Conservation (phyloP, 2,329 filamentous ascomycete genomes). For the Penicillium palitans region DNA sequence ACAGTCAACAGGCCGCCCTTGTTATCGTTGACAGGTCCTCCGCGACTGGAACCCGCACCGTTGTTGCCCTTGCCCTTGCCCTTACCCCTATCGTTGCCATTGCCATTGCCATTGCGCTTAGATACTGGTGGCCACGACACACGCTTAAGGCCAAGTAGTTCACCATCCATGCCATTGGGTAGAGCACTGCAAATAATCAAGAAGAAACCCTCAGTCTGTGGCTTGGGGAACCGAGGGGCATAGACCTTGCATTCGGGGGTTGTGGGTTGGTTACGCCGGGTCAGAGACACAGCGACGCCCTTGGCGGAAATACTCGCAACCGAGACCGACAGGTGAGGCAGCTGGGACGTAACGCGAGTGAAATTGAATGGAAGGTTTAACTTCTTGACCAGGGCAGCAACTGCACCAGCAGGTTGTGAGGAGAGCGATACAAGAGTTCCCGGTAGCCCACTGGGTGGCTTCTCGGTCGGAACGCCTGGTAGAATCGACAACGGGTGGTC, state of each 20-base stretch:
- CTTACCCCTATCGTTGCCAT: not conserved
- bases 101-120: slow-evolving; percentile 22
- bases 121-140: slow-evolving; percentile 66
- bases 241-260: slow-evolving; percentile 73
- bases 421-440: slow-evolving; percentile 34
- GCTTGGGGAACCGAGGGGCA: slow-evolving; percentile 87
- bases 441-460: slow-evolving; percentile 29
- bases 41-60: slow-evolving; percentile 17
- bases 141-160: slow-evolving; percentile 83
- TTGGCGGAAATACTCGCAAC: slow-evolving; percentile 62
- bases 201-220: slow-evolving; percentile 93
- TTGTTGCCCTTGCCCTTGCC: slow-evolving; percentile 14
- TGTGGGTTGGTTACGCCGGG: slow-evolving; percentile 65
- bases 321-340: slow-evolving; percentile 69
- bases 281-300: slow-evolving; percentile 59
- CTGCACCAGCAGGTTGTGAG: slow-evolving; percentile 27
- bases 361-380: slow-evolving; percentile 41
- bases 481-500: slow-evolving; percentile 78
- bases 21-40: slow-evolving; percentile 15
- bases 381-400: slow-evolving; percentile 31
- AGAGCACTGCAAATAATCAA: slow-evolving; percentile 62
- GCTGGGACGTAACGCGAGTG: slow-evolving; percentile 59
- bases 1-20: slow-evolving; percentile 23
- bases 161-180: slow-evolving; percentile 57
- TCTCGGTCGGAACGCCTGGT: slow-evolving; percentile 60